Evolutionary conservation across 306 rosid genomes (phyloP).

Genomic region (Cucumis cinereus): DNA sequence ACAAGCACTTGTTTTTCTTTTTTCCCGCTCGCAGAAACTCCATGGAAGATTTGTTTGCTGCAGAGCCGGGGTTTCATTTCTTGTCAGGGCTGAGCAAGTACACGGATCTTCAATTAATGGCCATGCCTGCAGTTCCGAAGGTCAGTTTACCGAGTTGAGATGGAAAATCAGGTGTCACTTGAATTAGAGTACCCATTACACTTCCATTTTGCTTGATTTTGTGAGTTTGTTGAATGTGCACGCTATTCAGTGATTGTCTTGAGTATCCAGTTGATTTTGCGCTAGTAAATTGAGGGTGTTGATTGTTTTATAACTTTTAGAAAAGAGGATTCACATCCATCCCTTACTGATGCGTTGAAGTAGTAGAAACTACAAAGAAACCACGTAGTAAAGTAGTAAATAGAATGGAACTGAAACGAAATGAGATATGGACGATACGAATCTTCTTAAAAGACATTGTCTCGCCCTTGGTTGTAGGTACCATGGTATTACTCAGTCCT

Average conservation of each 20-base stretch:
- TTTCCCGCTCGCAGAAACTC: constrained; percentile 30
- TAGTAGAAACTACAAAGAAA: neutral
- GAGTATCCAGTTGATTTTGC: neutral
- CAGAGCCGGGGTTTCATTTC: constrained; percentile 44
- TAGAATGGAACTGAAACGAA: neutral
- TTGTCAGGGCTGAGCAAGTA: constrained; percentile 43
- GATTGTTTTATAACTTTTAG: neutral
- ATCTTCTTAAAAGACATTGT: neutral
- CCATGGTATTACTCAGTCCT: neutral
- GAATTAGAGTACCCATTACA: neutral
- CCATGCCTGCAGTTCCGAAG: constrained; percentile 34
- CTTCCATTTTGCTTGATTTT: neutral
- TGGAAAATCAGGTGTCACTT: neutral
- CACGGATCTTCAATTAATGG: constrained; percentile 22
- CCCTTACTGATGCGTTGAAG: neutral
- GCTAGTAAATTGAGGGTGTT: neutral
- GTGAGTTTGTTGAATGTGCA: neutral
- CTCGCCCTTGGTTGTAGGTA: neutral
- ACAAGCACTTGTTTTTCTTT: neutral
- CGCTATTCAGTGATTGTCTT: neutral
- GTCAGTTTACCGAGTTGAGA: constrained; percentile 18
- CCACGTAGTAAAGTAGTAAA: neutral
- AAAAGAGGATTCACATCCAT: neutral
- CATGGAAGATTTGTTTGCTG: constrained; percentile 28
- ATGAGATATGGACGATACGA: neutral